Evolutionary conservation across 257 asterid genomes (phyloP).

Genomic region (Coffea canephora): DNA sequence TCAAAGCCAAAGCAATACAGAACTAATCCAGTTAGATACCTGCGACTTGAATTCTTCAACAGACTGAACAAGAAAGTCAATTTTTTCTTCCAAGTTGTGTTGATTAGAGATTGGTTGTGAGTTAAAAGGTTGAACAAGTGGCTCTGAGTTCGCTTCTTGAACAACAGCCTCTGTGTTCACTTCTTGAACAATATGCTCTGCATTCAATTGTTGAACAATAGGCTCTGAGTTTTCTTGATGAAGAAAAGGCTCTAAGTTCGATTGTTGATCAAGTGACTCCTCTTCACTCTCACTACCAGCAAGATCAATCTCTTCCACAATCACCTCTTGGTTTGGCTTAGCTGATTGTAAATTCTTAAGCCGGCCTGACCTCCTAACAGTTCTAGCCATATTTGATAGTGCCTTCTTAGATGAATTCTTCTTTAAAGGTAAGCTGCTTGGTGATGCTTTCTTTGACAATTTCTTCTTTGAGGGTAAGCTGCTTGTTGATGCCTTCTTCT

Average conservation of each 20-base stretch:
- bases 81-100: slow-evolving; percentile 30
- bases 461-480: not conserved
- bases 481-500: not conserved
- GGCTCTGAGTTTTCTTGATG: slow-evolving; percentile 11
- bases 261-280: slow-evolving; percentile 11
- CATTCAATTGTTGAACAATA: not conserved
- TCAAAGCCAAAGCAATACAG: not conserved
- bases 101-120: not conserved
- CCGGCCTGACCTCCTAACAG: slow-evolving; percentile 38
- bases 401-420: not conserved
- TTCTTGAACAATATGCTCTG: slow-evolving; percentile 1
- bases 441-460: not conserved
- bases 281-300: slow-evolving; percentile 25
- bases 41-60: slow-evolving; percentile 27
- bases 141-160: slow-evolving; percentile 3
- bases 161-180: not conserved
- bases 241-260: not conserved
- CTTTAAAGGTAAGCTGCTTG: not conserved
- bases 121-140: not conserved
- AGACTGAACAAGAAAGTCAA: slow-evolving; percentile 34
- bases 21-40: slow-evolving; percentile 18
- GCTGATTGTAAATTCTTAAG: slow-evolving; percentile 9
- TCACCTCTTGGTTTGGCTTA: not conserved
- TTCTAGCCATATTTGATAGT: not conserved
- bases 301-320: slow-evolving; percentile 18